Conservation (phyloP, 345 rosid species). For the Turritis glabra region DNA sequence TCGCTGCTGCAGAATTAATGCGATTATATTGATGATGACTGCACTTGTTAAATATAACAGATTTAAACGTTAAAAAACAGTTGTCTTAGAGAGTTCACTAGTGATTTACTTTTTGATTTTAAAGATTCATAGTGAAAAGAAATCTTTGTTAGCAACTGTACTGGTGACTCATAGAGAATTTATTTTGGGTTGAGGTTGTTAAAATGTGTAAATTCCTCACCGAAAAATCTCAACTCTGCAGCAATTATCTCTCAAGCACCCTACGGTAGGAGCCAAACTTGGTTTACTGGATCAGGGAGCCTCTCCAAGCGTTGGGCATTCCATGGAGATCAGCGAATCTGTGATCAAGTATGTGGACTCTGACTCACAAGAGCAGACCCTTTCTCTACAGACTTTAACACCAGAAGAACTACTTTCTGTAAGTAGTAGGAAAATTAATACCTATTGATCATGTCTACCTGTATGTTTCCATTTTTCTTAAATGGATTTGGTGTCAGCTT, state of each 20-base stretch:
- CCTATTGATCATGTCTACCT: conserved; percentile 8
- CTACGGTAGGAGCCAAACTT: conserved; percentile 56
- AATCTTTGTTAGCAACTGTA: not conserved
- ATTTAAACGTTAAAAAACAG: not conserved
- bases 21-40: conserved; percentile 4
- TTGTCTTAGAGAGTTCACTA: not conserved
- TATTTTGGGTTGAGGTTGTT: not conserved
- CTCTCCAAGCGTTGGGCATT: conserved; percentile 10
- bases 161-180: not conserved
- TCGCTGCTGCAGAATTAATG: not conserved
- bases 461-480: conserved; percentile 4
- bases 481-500: conserved; percentile 54
- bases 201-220: not conserved
- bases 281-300: conserved; percentile 48
- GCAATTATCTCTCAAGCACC: conserved; percentile 70
- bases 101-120: not conserved
- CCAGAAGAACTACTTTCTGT: conserved; percentile 67
- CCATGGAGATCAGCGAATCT: conserved; percentile 36
- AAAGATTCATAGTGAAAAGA: not conserved
- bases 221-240: conserved; percentile 40
- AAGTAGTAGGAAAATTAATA: conserved; percentile 38
- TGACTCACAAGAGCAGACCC: conserved; percentile 34
- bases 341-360: conserved; percentile 39
- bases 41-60: not conserved
- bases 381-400: conserved; percentile 46